Evolutionary conservation across 139 green algal species (phyloP).

Genomic region (Chlamydomonas urium): DNA sequence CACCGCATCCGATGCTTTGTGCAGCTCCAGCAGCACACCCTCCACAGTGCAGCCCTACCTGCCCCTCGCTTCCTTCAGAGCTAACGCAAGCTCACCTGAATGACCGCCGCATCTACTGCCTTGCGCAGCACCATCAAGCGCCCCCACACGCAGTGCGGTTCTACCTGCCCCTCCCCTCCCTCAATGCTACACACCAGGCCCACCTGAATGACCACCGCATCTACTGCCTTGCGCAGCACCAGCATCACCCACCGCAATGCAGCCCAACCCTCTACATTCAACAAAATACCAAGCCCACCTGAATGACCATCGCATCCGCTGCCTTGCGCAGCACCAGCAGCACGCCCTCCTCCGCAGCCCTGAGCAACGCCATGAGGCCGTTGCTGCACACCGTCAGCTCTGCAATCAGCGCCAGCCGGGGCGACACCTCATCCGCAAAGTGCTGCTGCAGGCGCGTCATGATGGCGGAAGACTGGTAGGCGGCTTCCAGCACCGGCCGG

Average conservation of each 20-base stretch:
- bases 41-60: not conserved
- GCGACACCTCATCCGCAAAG: not conserved
- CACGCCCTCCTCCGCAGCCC: slow-evolving; percentile 5
- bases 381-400: not conserved
- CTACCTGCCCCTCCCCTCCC: not conserved
- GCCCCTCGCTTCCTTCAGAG: too few species aligned
- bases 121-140: too few species aligned
- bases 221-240: not conserved
- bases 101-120: slow-evolving; percentile 5
- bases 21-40: not conserved
- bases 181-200: not conserved
- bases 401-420: not conserved
- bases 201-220: not conserved
- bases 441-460: slow-evolving; percentile 6
- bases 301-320: slow-evolving; percentile 2
- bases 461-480: not conserved
- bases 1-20: too few species aligned
- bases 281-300: not conserved
- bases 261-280: too few species aligned
- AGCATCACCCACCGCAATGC: too few species aligned
- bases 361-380: not conserved
- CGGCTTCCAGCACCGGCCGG: not conserved
- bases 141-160: not conserved
- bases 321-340: slow-evolving; percentile 1
- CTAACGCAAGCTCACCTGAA: too few species aligned